These are phyloP conservation scores for Globisporangium okanoganense DNA, from an alignment of 352 stramenopile species.

Conservation along the genomic window DNA sequence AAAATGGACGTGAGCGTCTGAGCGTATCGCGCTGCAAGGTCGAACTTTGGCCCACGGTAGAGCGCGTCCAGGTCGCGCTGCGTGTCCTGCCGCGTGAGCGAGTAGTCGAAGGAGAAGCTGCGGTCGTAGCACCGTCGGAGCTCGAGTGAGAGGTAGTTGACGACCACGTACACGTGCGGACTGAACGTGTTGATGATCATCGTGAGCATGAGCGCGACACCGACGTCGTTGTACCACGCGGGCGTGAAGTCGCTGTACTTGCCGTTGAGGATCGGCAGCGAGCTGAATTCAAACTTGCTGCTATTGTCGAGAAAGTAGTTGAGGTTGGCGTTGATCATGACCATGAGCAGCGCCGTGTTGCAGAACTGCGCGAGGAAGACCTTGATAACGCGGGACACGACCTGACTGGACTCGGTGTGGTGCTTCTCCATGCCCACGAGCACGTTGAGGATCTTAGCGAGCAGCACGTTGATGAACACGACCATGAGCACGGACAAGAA, in stretches of 20 bases:
- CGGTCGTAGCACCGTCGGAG: conserved; percentile 54
- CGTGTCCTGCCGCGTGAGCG: conserved; percentile 66
- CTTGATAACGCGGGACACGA: conserved; percentile 73
- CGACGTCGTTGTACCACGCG: conserved; percentile 76
- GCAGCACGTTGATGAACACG: conserved; percentile 61
- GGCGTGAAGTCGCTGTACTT: conserved; percentile 80
- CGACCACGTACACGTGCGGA: conserved; percentile 56
- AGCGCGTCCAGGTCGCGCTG: conserved; percentile 78
- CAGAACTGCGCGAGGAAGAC: conserved; percentile 79
- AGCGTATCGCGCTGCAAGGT: conserved; percentile 65
- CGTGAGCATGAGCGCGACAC: conserved; percentile 76
- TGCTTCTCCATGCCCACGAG: conserved; percentile 76
- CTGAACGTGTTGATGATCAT: conserved; percentile 82
- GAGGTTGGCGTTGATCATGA: conserved; percentile 80
- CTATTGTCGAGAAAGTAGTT: conserved; percentile 51
- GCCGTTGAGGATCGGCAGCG: conserved; percentile 53
- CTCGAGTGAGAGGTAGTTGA: conserved; percentile 52
- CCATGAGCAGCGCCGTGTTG: conserved; percentile 74
- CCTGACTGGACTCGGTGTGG: conserved; percentile 67
- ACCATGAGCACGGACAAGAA: conserved; percentile 66
- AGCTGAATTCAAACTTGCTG: conserved; percentile 23
- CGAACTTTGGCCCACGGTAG: conserved; percentile 74
- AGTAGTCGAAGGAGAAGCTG: conserved; percentile 60
- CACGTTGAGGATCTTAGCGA: conserved; percentile 60
- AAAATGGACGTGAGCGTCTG: conserved; percentile 80